phyloP scores from a whole-genome alignment of 2,329 filamentous ascomycete genomes.

The Harringtonia lauricola region DNA sequence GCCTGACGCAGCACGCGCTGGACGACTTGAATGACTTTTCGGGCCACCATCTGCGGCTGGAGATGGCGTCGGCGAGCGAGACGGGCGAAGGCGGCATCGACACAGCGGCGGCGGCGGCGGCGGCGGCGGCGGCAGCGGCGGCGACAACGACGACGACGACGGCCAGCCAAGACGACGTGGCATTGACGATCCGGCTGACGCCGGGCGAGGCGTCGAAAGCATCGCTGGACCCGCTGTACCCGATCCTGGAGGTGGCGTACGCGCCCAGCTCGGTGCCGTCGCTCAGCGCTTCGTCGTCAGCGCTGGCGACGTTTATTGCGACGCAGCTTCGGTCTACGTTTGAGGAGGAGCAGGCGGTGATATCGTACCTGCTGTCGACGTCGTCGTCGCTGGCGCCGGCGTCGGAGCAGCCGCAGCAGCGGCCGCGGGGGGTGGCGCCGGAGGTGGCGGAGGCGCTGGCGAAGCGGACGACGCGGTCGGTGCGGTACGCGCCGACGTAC shows the following conservation, averaged over 20 bases:
- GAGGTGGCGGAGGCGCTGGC: conserved; percentile 44
- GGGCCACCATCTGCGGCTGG: conserved; percentile 68
- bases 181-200: conserved; percentile 60
- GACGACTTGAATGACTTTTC: conserved; percentile 82
- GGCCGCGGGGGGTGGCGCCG: conserved; percentile 33
- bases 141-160: conserved; percentile 19
- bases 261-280: conserved; percentile 57
- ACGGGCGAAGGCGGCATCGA: background rate
- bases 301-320: conserved; percentile 67
- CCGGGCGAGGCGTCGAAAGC: conserved; percentile 51
- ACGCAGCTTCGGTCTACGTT: conserved; percentile 69
- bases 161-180: conserved; percentile 33
- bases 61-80: conserved; percentile 27
- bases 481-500: conserved; percentile 89
- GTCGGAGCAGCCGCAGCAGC: conserved; percentile 16
- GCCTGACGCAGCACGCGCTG: conserved; percentile 73
- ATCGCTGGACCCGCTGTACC: conserved; percentile 55
- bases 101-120: conserved; percentile 3
- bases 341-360: conserved; percentile 76
- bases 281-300: conserved; percentile 57
- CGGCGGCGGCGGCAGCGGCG: too few species aligned
- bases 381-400: conserved; percentile 31
- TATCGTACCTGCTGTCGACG: conserved; percentile 61
- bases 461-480: conserved; percentile 68
- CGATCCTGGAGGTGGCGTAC: conserved; percentile 69